phyloP scores from a whole-genome alignment of 495 filamentous ascomycete species.

The Chaetomidium leptoderma region DNA sequence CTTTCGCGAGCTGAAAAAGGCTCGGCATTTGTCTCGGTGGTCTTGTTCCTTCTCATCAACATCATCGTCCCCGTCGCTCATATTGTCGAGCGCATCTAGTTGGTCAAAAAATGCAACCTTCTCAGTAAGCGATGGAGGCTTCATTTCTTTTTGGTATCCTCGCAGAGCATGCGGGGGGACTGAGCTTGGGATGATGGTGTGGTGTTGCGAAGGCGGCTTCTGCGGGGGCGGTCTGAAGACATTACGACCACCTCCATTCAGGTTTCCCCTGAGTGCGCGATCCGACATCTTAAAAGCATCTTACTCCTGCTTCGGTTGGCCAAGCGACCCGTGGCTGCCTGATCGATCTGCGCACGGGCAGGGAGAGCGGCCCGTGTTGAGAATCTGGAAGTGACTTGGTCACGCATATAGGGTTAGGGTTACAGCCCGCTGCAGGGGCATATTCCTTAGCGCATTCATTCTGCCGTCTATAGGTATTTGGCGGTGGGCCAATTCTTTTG shows the following conservation, averaged over 20 bases:
- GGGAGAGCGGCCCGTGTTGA: too few species aligned
- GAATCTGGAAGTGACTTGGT: too few species aligned
- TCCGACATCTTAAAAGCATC: neutral
- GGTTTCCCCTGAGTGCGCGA: neutral
- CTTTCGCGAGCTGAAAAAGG: conserved; percentile 22
- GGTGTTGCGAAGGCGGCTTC: neutral
- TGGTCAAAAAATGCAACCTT: conserved; percentile 30
- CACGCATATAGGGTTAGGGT: too few species aligned
- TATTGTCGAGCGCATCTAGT: conserved; percentile 25
- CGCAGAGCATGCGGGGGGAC: neutral
- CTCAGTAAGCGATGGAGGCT: conserved; percentile 19
- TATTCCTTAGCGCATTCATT: too few species aligned
- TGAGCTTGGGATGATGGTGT: conserved; percentile 1
- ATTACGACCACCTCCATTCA: neutral
- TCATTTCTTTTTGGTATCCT: conserved; percentile 13
- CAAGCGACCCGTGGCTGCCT: conserved; percentile 5
- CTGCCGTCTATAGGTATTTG: too few species aligned
- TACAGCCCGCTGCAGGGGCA: too few species aligned
- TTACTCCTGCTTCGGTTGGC: neutral
- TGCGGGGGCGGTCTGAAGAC: neutral
- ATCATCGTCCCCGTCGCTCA: conserved; percentile 22
- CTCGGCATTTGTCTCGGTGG: conserved; percentile 21
- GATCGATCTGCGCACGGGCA: neutral
- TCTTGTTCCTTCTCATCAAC: conserved; percentile 22
- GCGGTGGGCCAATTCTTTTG: too few species aligned